These are phyloP conservation scores for Mallotus japonicus DNA, from an alignment of 441 rosid species.

Conservation along the genomic window DNA sequence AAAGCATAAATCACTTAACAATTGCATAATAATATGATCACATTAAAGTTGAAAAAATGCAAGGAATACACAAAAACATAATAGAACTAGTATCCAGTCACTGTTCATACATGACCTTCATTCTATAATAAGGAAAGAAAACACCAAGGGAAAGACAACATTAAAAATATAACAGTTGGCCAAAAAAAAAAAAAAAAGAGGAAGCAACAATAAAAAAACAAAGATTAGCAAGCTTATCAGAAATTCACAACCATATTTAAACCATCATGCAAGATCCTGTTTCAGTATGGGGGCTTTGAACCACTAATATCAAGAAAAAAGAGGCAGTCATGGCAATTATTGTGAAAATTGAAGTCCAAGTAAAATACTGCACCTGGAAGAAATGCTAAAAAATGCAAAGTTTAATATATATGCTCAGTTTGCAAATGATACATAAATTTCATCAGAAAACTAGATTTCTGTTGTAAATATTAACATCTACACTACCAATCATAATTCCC, in stretches of 20 bases:
- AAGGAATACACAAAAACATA: background rate
- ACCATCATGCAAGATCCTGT: background rate
- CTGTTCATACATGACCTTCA: background rate
- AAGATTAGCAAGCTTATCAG: background rate
- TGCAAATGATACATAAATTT: slow-evolving; percentile 1
- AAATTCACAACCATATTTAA: background rate
- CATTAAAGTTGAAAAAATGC: background rate
- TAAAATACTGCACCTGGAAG: background rate
- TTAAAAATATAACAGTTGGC: background rate
- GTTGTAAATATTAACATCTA: background rate
- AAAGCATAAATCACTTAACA: background rate
- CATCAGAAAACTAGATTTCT: background rate
- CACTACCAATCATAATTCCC: too few relatives aligned
- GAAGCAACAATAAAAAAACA: background rate
- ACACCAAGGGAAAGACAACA: background rate
- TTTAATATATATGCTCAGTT: background rate
- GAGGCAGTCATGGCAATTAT: background rate
- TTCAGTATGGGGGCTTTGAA: background rate
- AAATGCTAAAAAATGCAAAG: background rate
- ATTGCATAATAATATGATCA: background rate
- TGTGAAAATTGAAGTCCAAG: background rate
- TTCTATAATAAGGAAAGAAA: background rate
- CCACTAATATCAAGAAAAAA: background rate
- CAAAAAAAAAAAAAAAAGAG: background rate
- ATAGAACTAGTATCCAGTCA: background rate